Conservation (phyloP, 176 grass and related monocot species). For the Canna indica region DNA sequence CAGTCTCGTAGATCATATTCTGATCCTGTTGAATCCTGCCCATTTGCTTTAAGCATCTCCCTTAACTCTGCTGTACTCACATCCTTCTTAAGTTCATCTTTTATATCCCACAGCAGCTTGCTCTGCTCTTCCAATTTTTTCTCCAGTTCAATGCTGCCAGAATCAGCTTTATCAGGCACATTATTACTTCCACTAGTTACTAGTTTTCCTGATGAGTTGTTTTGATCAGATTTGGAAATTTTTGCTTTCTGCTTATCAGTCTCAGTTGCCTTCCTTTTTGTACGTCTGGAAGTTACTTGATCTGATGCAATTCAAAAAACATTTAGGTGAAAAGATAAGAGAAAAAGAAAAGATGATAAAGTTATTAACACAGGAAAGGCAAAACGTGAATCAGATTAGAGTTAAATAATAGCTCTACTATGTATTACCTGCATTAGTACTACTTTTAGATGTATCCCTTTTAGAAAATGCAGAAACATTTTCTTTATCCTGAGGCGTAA, state of each 20-base stretch:
- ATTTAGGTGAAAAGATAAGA: conserved; percentile 4
- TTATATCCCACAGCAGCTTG: conserved; percentile 76
- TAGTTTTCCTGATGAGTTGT: conserved; percentile 29
- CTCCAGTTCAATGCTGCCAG: conserved; percentile 36
- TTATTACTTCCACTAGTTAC: conserved; percentile 28
- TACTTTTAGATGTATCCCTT: conserved; percentile 27
- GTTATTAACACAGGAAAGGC: conserved; percentile 7
- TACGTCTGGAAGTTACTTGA: conserved; percentile 41
- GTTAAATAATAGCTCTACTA: no score
- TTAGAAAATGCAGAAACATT: conserved; percentile 45
- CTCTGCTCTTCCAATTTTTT: conserved; percentile 70
- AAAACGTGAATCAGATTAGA: conserved; percentile 15
- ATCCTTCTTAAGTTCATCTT: conserved; percentile 78
- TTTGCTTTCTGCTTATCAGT: conserved; percentile 31
- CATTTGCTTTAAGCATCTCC: conserved; percentile 83
- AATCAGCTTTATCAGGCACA: conserved; percentile 24
- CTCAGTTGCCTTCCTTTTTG: conserved; percentile 54
- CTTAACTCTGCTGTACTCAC: conserved; percentile 64
- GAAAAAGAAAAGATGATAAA: conserved; percentile 27
- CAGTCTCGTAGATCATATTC: conserved; percentile 64
- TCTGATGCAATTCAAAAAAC: conserved; percentile 27
- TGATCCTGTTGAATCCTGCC: conserved; percentile 70
- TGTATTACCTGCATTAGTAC: no score
- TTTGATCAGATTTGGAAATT: conserved; percentile 40
- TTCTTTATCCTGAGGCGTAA: conserved; percentile 53